A percentile compares a stretch with the other conserved stretches of the same genome.
These are phyloP conservation scores for Paspalum notatum DNA, from an alignment of 176 grass and related monocot genomes.

Conservation along the genomic window DNA sequence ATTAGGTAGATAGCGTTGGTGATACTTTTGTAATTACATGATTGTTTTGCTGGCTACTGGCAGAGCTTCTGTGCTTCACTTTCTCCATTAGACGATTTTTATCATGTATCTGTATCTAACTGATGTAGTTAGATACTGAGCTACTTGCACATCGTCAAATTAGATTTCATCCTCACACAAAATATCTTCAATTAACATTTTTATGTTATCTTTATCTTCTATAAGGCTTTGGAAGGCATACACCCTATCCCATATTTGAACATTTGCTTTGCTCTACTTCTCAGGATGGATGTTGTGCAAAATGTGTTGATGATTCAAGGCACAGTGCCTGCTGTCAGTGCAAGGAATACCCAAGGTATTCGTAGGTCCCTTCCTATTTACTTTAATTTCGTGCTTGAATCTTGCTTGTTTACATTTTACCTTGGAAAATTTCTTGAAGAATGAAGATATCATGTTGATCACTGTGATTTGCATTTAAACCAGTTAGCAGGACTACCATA, in stretches of 20 bases:
- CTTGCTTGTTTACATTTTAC: not conserved
- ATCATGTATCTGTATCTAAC: not conserved
- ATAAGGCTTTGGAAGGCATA: not conserved
- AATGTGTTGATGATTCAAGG: slow-evolving; percentile 19
- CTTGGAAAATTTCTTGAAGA: not conserved
- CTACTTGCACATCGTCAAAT: not conserved
- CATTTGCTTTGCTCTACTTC: slow-evolving; percentile 17
- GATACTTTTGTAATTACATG: not conserved
- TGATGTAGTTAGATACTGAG: not conserved
- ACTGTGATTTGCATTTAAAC: slow-evolving; percentile 2
- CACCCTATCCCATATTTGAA: not conserved
- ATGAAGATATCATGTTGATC: not conserved
- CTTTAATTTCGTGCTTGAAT: not conserved
- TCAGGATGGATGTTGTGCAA: slow-evolving; percentile 46
- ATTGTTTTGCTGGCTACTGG: slow-evolving; percentile 14
- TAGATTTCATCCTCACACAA: not conserved
- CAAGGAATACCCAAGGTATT: slow-evolving; percentile 44
- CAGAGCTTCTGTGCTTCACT: not conserved
- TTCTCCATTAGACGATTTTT: not conserved
- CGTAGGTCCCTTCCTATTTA: slow-evolving; percentile 38
- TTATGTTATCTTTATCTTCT: not conserved
- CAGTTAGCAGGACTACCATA: not conserved
- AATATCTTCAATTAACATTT: not conserved
- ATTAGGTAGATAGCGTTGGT: not conserved
- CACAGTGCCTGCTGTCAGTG: not conserved